Evolutionary conservation across 345 rosid genomes (phyloP), one percentile per base, ranked within the genome.

Genomic region (Salix arbutifolia): DNA sequence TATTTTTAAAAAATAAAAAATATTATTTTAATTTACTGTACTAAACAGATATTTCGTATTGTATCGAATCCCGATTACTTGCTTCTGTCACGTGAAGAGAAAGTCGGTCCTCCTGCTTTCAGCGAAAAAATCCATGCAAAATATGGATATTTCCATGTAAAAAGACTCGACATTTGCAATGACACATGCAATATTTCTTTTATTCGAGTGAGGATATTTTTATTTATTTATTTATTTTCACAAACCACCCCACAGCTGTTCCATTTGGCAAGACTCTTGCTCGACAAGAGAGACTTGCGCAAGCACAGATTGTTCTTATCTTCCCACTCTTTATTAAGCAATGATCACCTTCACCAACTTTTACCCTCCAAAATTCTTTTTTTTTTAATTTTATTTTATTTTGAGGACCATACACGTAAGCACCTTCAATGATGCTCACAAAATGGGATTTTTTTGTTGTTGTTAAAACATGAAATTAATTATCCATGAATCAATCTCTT

Each of bases 221-320:
- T 0, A 10, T 40, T 40, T 40, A 2, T 40, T 40, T 40, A 0
- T 33, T 33, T 33, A 33, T 33, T 33, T 33, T 33, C 4, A 33
- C 4, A 33, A 33, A 33, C 37, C 37, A 4, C 37, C 37, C 25
- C 53, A 65, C 56, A 70, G 72, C 44, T 67, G 73, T 58, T 58
- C 17, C n/a, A 30, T 53, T 25, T 58, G 68, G 79, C 61, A 76
- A 73, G 10, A 71, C 77, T 71, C 67, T 79, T 48, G 71, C 74
- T 74, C 64, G 69, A 12, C 74, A 72, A 71, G 67, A 68, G 66
- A 70, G 58, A 1, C 0, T 71, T 26, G 46, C 2, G 4, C 7
- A 5, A 25, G 81, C 71, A 76, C 70, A 73, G 64, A 40, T 82
- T 79, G 82, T 85, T 75, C 87, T 82, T 69, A 69, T 85, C 87